A percentile compares a stretch with the other conserved stretches of the same genome.
Evolutionary conservation across 495 filamentous ascomycete genomes (phyloP).

Genomic region (Melanomma pulvis-pyrius): DNA sequence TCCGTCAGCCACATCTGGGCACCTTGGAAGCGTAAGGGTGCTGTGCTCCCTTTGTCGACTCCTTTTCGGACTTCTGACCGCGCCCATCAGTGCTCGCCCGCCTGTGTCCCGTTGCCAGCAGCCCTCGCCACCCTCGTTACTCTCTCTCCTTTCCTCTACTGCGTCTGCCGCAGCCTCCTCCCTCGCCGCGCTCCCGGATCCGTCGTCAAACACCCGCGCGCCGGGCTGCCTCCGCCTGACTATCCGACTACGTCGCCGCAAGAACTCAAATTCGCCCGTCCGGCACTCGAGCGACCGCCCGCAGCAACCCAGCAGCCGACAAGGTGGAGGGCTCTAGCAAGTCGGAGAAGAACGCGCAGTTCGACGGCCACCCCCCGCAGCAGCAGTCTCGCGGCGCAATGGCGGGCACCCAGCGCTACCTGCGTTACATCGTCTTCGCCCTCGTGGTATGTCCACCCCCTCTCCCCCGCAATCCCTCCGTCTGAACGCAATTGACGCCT

Average conservation of each 20-base stretch:
- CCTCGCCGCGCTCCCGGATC: neutral
- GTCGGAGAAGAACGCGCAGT: constrained; percentile 35
- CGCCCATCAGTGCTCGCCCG: neutral
- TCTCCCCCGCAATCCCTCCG: neutral
- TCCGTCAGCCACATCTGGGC: neutral
- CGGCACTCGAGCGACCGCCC: constrained; percentile 5
- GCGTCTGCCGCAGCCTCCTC: neutral
- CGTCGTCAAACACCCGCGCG: neutral
- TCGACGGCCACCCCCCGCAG: constrained; percentile 8
- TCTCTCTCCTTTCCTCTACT: neutral
- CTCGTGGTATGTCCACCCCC: constrained; percentile 67
- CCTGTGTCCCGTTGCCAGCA: neutral
- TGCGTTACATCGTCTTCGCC: constrained; percentile 88
- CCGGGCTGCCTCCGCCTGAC: constrained; percentile 4
- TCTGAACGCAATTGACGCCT: constrained; percentile 4
- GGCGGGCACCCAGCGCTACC: constrained; percentile 46
- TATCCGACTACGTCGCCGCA: constrained; percentile 25
- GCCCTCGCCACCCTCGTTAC: neutral
- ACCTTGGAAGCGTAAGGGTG: neutral
- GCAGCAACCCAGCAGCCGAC: constrained; percentile 26
- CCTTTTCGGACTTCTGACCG: neutral
- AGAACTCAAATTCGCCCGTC: constrained; percentile 5
- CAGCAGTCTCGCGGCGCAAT: constrained; percentile 37
- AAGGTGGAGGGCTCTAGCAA: constrained; percentile 34
- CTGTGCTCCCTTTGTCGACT: too few relatives aligned